Base-by-base conservation (phyloP, 768 basidiomycete species). In the Tulasnella sp. region DNA sequence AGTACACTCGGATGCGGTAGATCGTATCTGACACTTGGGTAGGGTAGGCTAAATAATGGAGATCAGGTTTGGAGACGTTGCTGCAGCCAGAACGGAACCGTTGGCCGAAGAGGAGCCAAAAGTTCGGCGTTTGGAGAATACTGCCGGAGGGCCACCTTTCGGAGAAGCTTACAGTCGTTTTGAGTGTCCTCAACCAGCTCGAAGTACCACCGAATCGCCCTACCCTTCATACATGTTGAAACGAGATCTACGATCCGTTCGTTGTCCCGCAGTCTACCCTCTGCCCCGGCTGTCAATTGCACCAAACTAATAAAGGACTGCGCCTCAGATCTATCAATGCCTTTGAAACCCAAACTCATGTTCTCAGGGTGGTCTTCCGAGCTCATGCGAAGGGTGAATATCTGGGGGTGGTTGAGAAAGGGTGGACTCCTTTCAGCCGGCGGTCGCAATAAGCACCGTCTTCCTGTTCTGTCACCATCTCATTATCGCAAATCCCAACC, bases 111-210 rank as follows among this genome's bases (percentile, higher is more conserved):
- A 19, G 38, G 27, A 19, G 48, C 24, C 21, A 21, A 24, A 52
- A 21, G 48, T 24, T 52, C 2, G 39, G 9, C 31, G 24, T 9
- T 3, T 12, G 34, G 24, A 40, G 74, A 21, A 48, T 46, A 75
- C n/a, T 46, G 74, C 44, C 21, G 42, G 40, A 75, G 42, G 9
- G 52, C 31, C 5, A 46, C 74, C 8, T 21, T 40, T 31, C 74
- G 44, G 16, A 75, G 44, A 14, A 46, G 39, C 19, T 48, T 48
- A 44, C 74, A 75, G 44, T 48, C 52, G 16, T 52, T 42, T 48
- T 48, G 74, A 75, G 52, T 42, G 16, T 48, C 19, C 14, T 75
- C 74, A 40, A 52, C 74, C 19, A 75, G 44, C 46, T 75, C 74
- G 44, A 48, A 27, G 34, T 75, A 75, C 74, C 74, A 75, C 4